phyloP scores from a whole-genome alignment of 202 grass and related monocot genomes.

The Panicum virgatum region DNA sequence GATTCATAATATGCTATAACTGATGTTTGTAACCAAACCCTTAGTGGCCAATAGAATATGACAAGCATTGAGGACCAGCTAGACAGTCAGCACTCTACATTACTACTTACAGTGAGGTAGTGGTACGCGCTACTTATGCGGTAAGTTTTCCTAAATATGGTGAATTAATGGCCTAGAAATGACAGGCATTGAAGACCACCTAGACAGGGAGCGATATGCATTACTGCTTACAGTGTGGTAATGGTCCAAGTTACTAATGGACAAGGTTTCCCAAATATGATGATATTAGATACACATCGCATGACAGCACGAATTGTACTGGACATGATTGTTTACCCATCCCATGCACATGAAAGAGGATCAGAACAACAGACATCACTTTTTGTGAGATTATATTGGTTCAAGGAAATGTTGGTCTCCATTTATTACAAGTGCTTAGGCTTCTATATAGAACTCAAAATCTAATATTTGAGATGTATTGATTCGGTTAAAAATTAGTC shows the following conservation, averaged over 20 bases:
- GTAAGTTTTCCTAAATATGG: neutral
- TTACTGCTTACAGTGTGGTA: neutral
- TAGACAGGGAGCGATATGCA: neutral
- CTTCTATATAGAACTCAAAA: neutral
- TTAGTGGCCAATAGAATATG: neutral
- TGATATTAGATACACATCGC: neutral
- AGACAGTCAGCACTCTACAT: neutral
- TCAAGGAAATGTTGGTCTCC: neutral
- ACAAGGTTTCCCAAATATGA: neutral
- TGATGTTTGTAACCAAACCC: neutral
- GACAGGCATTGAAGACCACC: neutral
- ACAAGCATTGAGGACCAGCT: neutral
- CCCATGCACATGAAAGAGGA: neutral
- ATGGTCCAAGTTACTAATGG: neutral
- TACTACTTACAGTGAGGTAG: neutral
- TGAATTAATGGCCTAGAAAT: neutral
- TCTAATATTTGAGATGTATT: neutral
- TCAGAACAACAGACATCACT: neutral
- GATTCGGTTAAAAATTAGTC: conserved; percentile 4
- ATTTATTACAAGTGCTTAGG: neutral
- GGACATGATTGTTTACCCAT: neutral
- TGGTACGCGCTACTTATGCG: neutral
- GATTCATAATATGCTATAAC: neutral
- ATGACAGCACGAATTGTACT: neutral
- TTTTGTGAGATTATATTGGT: neutral